Conservation (phyloP, 495 filamentous ascomycete species). For the Chaetomium cochliodes region DNA sequence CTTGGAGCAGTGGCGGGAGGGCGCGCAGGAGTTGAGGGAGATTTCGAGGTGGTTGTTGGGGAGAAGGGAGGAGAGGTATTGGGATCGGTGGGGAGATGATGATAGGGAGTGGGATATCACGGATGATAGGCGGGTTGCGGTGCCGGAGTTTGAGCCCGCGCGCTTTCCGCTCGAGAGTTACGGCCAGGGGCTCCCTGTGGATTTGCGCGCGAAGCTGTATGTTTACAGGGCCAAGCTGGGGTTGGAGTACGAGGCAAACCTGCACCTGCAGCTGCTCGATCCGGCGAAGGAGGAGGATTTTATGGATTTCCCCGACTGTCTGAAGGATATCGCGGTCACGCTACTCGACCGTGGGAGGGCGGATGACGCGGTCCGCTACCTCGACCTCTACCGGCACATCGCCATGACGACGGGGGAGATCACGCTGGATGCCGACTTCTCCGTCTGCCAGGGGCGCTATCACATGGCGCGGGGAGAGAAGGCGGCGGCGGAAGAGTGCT, state of each 20-base stretch:
- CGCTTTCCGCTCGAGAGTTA: conserved; percentile 63
- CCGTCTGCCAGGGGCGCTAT: conserved; percentile 72
- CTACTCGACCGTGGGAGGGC: conserved; percentile 58
- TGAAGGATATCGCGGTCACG: conserved; percentile 67
- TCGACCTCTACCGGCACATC: conserved; percentile 60
- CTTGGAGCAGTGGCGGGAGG: conserved; percentile 58
- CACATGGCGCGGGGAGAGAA: conserved; percentile 61
- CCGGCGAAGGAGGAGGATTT: conserved; percentile 55
- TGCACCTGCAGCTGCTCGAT: conserved; percentile 55
- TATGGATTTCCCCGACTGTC: conserved; percentile 69
- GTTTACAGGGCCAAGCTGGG: conserved; percentile 71
- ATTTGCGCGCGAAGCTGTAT: conserved; percentile 83
- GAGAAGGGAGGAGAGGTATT: conserved; percentile 68
- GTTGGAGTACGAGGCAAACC: conserved; percentile 69
- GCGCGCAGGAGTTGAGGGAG: conserved; percentile 63
- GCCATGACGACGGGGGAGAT: conserved; percentile 57
- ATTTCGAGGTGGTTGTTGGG: conserved; percentile 80
- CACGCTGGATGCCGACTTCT: conserved; percentile 56
- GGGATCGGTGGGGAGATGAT: conserved; percentile 73
- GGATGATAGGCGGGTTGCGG: conserved; percentile 62
- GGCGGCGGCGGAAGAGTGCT: conserved; percentile 71
- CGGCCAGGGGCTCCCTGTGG: conserved; percentile 72
- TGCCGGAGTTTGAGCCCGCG: conserved; percentile 50
- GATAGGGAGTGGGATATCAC: conserved; percentile 90
- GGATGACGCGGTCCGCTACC: conserved; percentile 70